Conservation (phyloP, 768 basidiomycete genomes). For the Clitopilus hobsonii region DNA sequence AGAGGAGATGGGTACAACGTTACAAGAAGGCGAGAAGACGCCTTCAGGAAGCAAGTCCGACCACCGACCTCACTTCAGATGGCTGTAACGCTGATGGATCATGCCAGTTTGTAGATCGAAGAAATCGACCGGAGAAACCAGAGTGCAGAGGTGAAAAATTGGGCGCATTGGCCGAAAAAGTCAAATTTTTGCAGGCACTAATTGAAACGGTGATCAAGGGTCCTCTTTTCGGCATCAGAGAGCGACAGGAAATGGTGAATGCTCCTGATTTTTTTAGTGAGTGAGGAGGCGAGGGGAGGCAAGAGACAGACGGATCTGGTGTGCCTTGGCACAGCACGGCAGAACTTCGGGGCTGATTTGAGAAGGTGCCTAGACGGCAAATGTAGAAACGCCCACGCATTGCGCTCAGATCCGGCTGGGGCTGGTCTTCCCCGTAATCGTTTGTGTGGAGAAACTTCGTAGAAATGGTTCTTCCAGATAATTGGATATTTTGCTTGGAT, state of each 20-base stretch:
- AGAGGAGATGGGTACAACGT: no score
- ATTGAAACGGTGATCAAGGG: background rate
- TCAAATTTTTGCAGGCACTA: background rate
- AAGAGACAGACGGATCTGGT: background rate
- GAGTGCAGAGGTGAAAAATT: background rate
- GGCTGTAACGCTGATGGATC: background rate
- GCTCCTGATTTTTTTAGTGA: background rate
- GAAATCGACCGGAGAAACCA: background rate
- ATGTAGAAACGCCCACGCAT: background rate
- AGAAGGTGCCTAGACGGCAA: background rate
- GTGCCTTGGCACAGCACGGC: background rate
- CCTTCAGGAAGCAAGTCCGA: background rate
- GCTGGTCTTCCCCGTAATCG: slow-evolving; percentile 7
- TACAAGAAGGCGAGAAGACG: background rate
- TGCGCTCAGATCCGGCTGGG: slow-evolving; percentile 7
- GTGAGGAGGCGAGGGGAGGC: background rate
- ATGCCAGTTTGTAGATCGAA: background rate
- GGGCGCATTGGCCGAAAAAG: background rate
- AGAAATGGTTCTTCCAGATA: slow-evolving; percentile 15
- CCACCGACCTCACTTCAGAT: background rate
- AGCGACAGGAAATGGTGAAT: background rate
- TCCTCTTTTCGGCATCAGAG: background rate
- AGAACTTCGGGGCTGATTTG: background rate
- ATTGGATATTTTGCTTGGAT: background rate
- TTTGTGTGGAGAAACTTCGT: slow-evolving; percentile 26